Base-by-base conservation (phyloP, 2,329 filamentous ascomycete species). In the Fusarium nelsonii region DNA sequence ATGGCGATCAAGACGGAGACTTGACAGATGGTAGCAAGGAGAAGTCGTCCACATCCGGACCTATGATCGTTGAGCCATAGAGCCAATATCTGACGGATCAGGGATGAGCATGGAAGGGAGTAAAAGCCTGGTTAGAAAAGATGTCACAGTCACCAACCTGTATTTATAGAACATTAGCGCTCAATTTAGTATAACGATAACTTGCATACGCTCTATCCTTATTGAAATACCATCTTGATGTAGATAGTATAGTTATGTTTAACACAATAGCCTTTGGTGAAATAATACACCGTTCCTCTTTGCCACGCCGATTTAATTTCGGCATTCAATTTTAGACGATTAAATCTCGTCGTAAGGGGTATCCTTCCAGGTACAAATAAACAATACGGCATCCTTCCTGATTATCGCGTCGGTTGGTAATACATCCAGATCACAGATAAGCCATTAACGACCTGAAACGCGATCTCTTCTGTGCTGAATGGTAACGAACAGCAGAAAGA, bases 31-130 rank as follows among this genome's bases (percentile, higher is more conserved):
- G 39, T 2, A 26, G 33, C 2, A 44, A 44, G 3, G 51, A 64
- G 59, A 64, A 64, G 6, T 45, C 61, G 1, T 18, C 37, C 10
- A 6, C n/a, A 6, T 34, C 18, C 3, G 50, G 59, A 1, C 58
- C 60, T 1, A 40, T 63, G 36, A 63, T 63, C 2, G 15, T 63
- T 39, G 58, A 49, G 26, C 60, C 60, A 1, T 37, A 43, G n/a
- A 34, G 36, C 8, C 14, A 18, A n/a, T 8, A 7, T 4, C 10
- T 30, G 2, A 6, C 7, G 3, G 15, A 15, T 4, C 32, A 10
- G 36, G 4, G 3, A 34, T 23, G 16, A n/a, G 15, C 8, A 43
- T 10, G 3, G 10, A 20, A 18, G n/a, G 32, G 33, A 20, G n/a
- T 28, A 36, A 55, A 36, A 49, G 11, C 4, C 7, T 2, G 14